Evolutionary conservation across 495 filamentous ascomycete species (phyloP).

Genomic region (Penicillium pancosmium): DNA sequence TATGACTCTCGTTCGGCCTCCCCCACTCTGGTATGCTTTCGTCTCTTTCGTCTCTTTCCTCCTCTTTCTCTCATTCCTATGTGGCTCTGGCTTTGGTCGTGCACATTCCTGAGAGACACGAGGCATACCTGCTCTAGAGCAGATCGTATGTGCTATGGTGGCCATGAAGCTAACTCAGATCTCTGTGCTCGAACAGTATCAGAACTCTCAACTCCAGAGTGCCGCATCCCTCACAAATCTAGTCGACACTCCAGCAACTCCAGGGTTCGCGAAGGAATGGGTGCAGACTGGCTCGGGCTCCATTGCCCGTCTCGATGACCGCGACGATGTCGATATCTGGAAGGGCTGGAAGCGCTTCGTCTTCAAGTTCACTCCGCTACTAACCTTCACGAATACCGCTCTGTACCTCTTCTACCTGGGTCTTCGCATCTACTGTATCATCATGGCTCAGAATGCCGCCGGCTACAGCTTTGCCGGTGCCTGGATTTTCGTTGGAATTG

Average conservation of each 20-base stretch:
- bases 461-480: conserved; percentile 32
- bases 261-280: conserved; percentile 37
- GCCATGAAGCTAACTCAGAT: conserved; percentile 3
- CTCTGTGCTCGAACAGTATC: conserved; percentile 20
- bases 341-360: conserved; percentile 44
- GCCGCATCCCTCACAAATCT: conserved; percentile 30
- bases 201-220: conserved; percentile 28
- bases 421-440: conserved; percentile 43
- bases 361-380: conserved; percentile 38
- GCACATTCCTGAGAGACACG: not conserved
- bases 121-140: too few species aligned
- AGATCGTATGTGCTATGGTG: too few species aligned
- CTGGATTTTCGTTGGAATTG: conserved; percentile 47
- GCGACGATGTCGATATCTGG: conserved; percentile 46
- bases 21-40: conserved; percentile 30
- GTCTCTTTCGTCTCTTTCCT: not conserved
- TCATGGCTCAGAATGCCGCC: conserved; percentile 36
- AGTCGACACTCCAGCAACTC: conserved; percentile 27
- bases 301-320: conserved; percentile 39
- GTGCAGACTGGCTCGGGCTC: conserved; percentile 30
- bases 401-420: conserved; percentile 44
- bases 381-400: conserved; percentile 39
- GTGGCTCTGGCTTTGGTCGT: not conserved
- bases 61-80: not conserved
- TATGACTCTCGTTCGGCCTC: conserved; percentile 36